Evolutionary conservation across 1,284 basidiomycete genomes (phyloP).

Genomic region (Tausonia pullulans): DNA sequence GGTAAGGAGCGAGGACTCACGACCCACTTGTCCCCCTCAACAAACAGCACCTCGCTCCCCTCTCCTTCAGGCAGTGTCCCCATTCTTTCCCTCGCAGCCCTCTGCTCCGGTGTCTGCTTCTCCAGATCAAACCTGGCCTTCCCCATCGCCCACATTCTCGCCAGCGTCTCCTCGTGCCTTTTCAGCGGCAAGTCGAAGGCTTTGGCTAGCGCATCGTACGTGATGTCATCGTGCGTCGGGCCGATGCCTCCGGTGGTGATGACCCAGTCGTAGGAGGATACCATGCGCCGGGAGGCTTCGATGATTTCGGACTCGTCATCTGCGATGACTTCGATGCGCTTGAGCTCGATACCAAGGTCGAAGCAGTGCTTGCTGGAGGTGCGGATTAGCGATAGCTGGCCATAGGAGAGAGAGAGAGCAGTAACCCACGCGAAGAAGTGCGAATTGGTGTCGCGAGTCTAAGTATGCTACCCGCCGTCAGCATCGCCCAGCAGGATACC

Average conservation of each 20-base stretch:
- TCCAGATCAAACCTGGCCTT: slow-evolving; percentile 42
- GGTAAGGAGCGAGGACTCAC: slow-evolving; percentile 47
- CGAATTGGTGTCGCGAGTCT: slow-evolving; percentile 77
- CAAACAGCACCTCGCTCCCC: slow-evolving; percentile 61
- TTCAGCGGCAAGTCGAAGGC: slow-evolving; percentile 66
- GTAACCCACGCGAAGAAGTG: slow-evolving; percentile 15
- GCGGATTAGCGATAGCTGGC: slow-evolving; percentile 33
- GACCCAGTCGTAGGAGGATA: slow-evolving; percentile 73
- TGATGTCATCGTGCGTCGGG: slow-evolving; percentile 54
- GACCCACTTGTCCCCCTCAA: slow-evolving; percentile 69
- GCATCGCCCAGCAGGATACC: too few relatives aligned
- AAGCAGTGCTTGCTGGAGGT: slow-evolving; percentile 73
- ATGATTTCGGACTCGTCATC: slow-evolving; percentile 82
- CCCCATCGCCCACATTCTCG: slow-evolving; percentile 59
- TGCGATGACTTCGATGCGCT: slow-evolving; percentile 80
- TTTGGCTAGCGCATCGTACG: slow-evolving; percentile 72
- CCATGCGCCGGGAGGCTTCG: slow-evolving; percentile 72
- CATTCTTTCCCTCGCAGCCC: slow-evolving; percentile 63
- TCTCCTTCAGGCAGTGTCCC: slow-evolving; percentile 56
- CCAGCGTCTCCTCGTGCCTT: slow-evolving; percentile 69
- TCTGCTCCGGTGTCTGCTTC: slow-evolving; percentile 57
- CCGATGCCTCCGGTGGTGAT: slow-evolving; percentile 68
- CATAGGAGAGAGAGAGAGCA: neutral
- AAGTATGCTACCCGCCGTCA: too few relatives aligned
- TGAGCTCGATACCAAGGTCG: slow-evolving; percentile 75